phyloP scores from a whole-genome alignment of 139 green algal genomes.

The Dunaliella primolecta region DNA sequence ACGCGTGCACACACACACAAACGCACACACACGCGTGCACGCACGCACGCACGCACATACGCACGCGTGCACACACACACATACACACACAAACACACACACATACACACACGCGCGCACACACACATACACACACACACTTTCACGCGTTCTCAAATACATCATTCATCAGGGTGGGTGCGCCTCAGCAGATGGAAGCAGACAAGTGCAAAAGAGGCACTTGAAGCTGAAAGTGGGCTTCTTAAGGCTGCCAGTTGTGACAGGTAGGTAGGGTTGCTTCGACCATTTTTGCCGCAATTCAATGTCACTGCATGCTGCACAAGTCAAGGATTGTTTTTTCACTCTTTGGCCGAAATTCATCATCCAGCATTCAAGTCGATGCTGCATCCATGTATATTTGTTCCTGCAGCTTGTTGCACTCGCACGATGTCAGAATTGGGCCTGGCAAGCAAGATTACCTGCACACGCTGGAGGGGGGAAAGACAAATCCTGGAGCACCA shows the following conservation, averaged over 20 bases:
- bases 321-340: too few relatives aligned
- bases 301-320: constrained; percentile 8
- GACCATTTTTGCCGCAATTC: background rate
- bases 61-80: background rate
- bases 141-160: background rate
- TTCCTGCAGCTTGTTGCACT: constrained; percentile 12
- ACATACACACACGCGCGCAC: background rate
- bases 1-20: background rate
- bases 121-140: background rate
- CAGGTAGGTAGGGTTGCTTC: background rate
- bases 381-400: background rate
- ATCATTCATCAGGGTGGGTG: background rate
- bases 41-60: too few relatives aligned
- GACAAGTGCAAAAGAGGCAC: constrained; percentile 34
- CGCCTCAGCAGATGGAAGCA: constrained; percentile 40
- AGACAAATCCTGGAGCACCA: background rate
- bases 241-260: constrained; percentile 8
- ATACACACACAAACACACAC: background rate
- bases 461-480: constrained; percentile 52
- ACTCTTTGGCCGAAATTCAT: constrained; percentile 5
- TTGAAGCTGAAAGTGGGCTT: constrained; percentile 34
- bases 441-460: constrained; percentile 56
- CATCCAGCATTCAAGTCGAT: background rate
- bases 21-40: background rate
- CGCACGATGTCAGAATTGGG: constrained; percentile 43